These are phyloP conservation scores for Helotiales sp. DNA, from an alignment of 2,329 filamentous ascomycete genomes.

Conservation along the genomic window DNA sequence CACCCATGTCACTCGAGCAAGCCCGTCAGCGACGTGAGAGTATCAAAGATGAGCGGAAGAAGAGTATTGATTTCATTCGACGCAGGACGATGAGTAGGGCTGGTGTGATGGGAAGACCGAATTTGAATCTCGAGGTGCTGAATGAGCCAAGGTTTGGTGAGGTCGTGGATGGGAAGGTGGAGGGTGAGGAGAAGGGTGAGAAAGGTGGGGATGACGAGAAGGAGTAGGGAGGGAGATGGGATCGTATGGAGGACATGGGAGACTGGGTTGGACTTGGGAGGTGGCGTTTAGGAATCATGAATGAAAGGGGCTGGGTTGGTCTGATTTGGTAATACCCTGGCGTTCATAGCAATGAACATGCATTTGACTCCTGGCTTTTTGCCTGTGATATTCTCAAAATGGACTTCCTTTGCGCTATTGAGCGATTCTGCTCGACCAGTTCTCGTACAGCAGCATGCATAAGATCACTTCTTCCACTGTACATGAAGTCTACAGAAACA, in stretches of 20 bases:
- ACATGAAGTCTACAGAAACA: too few species aligned
- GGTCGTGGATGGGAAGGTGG: background rate
- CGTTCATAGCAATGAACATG: background rate
- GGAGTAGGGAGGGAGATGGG: background rate
- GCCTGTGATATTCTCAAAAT: too few species aligned
- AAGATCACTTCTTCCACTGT: too few species aligned
- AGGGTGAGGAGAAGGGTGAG: constrained; percentile 7
- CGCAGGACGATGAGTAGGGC: constrained; percentile 21
- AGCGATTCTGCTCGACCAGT: too few species aligned
- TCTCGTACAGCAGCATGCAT: too few species aligned
- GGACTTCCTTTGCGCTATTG: too few species aligned
- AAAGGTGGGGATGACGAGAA: constrained; percentile 3
- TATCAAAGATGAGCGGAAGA: constrained; percentile 28
- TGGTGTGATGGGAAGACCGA: constrained; percentile 2
- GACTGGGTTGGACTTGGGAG: background rate
- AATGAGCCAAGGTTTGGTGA: background rate
- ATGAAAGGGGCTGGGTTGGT: background rate
- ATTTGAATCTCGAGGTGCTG: constrained; percentile 6
- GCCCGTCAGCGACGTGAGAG: constrained; percentile 28
- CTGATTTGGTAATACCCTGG: background rate
- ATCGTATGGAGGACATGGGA: background rate
- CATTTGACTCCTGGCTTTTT: background rate
- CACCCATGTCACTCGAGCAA: constrained; percentile 29
- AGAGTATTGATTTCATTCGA: constrained; percentile 28
- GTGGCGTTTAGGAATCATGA: background rate